Evolutionary conservation across 1,284 basidiomycete genomes (phyloP), one percentile per base, ranked within the genome.

Genomic region (Heterobasidion parviporum): DNA sequence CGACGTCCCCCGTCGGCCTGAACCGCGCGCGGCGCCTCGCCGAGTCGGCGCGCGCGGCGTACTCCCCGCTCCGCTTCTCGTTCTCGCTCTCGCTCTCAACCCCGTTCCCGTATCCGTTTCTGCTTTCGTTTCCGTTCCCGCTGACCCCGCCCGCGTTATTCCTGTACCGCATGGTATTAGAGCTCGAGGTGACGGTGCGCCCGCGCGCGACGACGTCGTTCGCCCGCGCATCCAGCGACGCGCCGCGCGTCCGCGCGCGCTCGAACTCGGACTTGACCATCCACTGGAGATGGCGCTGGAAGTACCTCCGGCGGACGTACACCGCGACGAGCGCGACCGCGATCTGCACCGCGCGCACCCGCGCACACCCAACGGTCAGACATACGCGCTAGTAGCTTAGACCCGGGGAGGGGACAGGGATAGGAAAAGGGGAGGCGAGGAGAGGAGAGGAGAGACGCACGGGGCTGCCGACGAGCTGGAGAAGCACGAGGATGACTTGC

Each of bases 261-360:
- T 63, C 59, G 33, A 63, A 45, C 46, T 80, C 74, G 38, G 78
- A 75, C 53, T 77, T 72, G 52, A 93, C 74, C 52, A 91, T 79
- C 66, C 87, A 76, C 53, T 82, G 73, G 61, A 92, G 89, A 63
- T 83, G 82, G 61, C 76, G 77, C 6, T 80, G 79, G 67, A 94
- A 92, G 69, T 89, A 92, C 64, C 81, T 74, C 64, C 86, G 89
- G 63, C 50, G 72, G 58, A 79, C 74, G 54, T 78, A 78, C 16
- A 86, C 82, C 64, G 82, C 80, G 54, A 85, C 67, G 82, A 83
- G 85, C 2, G 83, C 83, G n/a, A 86, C 76, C 8, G 79, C 60
- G 44, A 86, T 76, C 84, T 86, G 35, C 3, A 9, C n/a, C 33
- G 14, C 16, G 32, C 6, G 14, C 18, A n/a, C 15, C 35, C 14